A percentile compares a stretch with the other conserved stretches of the same genome.
Conservation (phyloP, 108 stramenopile genomes). For the Cyclotella cryptica region DNA sequence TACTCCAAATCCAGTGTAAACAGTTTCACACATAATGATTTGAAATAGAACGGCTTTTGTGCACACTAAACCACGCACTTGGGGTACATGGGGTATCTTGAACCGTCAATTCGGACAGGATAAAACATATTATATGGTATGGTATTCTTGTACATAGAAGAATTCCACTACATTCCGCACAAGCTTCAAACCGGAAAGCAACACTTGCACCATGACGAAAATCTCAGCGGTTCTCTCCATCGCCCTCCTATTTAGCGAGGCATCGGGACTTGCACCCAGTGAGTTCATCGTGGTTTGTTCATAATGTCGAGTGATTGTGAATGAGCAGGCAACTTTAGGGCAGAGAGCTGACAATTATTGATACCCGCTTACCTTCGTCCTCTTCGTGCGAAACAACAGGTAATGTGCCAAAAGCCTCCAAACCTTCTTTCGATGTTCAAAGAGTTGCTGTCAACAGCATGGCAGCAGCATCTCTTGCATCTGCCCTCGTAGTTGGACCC, state of each 20-base stretch:
- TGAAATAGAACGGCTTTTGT: too few species aligned
- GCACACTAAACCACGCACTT: too few species aligned
- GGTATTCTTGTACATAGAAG: too few species aligned
- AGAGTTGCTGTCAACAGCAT: slow-evolving; percentile 35
- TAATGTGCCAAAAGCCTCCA: slow-evolving; percentile 37
- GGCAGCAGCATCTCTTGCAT: slow-evolving; percentile 46
- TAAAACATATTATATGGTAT: too few species aligned
- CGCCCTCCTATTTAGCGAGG: slow-evolving; percentile 31
- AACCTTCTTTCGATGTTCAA: slow-evolving; percentile 34
- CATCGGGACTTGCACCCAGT: slow-evolving; percentile 43
- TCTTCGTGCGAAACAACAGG: not conserved
- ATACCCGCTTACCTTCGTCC: not conserved
- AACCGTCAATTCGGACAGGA: too few species aligned
- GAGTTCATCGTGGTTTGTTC: not conserved
- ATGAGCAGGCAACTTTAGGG: not conserved
- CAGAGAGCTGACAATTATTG: not conserved
- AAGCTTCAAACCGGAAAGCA: not conserved
- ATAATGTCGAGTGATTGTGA: not conserved
- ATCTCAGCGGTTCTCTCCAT: slow-evolving; percentile 28
- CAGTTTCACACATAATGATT: too few species aligned
- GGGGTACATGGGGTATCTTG: too few species aligned
- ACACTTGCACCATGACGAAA: slow-evolving; percentile 39
- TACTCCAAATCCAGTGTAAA: too few species aligned
- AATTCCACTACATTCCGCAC: too few species aligned
- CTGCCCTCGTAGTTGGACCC: slow-evolving; percentile 44